Percentiles rank a stretch among this genome's conserved stretches.
Conservation (phyloP, 805 yeast genomes). For the Komagataella kurtzmanii region DNA sequence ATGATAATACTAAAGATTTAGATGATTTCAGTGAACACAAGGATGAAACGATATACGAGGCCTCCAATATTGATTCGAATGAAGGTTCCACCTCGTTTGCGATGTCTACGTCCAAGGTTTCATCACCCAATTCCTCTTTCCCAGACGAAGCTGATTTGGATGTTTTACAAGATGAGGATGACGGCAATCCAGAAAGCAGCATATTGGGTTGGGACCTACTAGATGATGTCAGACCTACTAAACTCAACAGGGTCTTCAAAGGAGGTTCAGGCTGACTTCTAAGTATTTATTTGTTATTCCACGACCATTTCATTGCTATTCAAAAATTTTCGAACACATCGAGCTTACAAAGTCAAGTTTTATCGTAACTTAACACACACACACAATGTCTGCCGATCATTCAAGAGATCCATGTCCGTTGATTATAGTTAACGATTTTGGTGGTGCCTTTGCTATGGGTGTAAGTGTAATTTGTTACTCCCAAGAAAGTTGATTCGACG, state of each 20-base stretch:
- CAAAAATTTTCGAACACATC: neutral
- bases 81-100: neutral
- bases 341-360: neutral
- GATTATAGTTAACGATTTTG: constrained; percentile 91
- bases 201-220: neutral
- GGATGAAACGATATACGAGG: neutral
- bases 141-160: neutral
- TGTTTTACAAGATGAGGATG: neutral
- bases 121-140: neutral
- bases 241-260: neutral
- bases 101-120: neutral
- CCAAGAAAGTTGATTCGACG: neutral
- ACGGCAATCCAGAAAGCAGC: neutral
- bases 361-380: neutral
- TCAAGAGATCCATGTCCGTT: constrained; percentile 99
- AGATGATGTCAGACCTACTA: neutral
- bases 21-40: constrained; percentile 5
- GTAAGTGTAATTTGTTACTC: constrained; percentile 19
- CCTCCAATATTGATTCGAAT: neutral
- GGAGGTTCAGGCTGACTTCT: neutral
- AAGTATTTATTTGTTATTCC: neutral
- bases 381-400: constrained; percentile 81
- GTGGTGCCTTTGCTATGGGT: constrained; percentile 99
- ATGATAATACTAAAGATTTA: constrained; percentile 2
- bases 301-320: neutral